phyloP scores from a whole-genome alignment of 2,329 filamentous ascomycete genomes.

The Aspergillus glaucus region DNA sequence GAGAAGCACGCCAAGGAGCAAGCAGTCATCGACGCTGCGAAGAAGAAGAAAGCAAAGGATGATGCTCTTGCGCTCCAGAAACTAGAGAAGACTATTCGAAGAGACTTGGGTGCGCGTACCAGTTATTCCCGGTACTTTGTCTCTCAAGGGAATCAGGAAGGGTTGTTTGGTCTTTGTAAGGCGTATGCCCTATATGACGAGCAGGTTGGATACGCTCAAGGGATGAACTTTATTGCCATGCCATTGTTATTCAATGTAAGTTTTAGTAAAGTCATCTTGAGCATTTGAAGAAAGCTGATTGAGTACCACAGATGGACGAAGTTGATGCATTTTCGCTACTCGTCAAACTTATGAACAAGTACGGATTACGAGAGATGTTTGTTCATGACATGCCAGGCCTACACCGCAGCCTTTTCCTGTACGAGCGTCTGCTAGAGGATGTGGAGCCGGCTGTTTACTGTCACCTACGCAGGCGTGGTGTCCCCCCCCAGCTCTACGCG shows the following conservation, averaged over 20 bases:
- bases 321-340: conserved; percentile 93
- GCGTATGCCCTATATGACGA: conserved; percentile 95
- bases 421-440: conserved; percentile 89
- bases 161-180: conserved; percentile 92
- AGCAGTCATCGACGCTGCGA: conserved; percentile 57
- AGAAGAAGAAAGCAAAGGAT: conserved; percentile 72
- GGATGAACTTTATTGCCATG: conserved; percentile 98
- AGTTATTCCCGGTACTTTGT: conserved; percentile 96
- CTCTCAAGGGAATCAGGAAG: conserved; percentile 84
- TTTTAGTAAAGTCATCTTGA: no score
- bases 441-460: conserved; percentile 91
- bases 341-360: conserved; percentile 93
- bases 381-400: conserved; percentile 93
- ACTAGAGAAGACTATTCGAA: conserved; percentile 84
- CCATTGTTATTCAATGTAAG: conserved; percentile 86
- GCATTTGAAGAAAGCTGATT: neutral
- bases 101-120: conserved; percentile 84
- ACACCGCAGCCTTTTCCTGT: conserved; percentile 88
- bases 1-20: conserved; percentile 63
- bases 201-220: conserved; percentile 90
- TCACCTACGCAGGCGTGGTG: conserved; percentile 79
- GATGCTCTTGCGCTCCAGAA: conserved; percentile 68
- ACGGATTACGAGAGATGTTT: conserved; percentile 86
- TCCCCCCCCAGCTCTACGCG: conserved; percentile 87
- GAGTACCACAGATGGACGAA: conserved; percentile 68